Evolutionary conservation across 2,329 filamentous ascomycete genomes (phyloP), one percentile per base, ranked within the genome.

Genomic region (Arthrobotrys sinensis): DNA sequence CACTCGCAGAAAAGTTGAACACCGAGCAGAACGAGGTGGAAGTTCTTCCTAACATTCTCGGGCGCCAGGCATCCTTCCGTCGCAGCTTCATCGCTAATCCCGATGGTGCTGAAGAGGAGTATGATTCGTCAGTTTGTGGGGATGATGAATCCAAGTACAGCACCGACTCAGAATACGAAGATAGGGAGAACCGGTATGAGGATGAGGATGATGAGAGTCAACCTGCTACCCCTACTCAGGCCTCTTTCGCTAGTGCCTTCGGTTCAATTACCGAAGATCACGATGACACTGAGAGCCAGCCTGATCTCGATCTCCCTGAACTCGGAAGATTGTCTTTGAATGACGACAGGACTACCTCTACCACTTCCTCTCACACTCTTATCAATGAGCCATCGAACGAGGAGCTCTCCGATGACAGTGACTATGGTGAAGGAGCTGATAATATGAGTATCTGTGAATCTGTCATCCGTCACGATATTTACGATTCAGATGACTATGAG

Each of bases 381-480:
- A 38, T 69, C 11, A 69, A 66, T n/a, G 60, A 66, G 5, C 45
- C 62, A 7, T 28, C 50, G 32, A 38, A 55, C 21, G 53, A 38
- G 14, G 14, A 53, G 50, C 60, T 60, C 38, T 65, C 53, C 14
- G 60, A 66, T 24, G 76, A 75, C 6, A 70, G 67, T 8, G 68
- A 73, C 11, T 69, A 88, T 88, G 45, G 92, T 87, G 84, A 89
- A 87, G 32, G 92, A 82, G 87, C 91, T 81, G 88, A 91, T 73
- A 86, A 89, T 71, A 87, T 89, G 65, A 89, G 89, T 88, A 88
- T 88, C 7, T 86, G 87, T 21, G 86, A 87, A 12, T 98, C 95
- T 5, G 94, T 98, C 21, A 95, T 97, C 80, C 92, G 93, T 79
- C 92, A 94, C 82, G 90, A 90, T 1, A 84, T 93, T 57, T 84